phyloP scores from a whole-genome alignment of 176 grass and related monocot genomes.

The Triticum timopheevii region DNA sequence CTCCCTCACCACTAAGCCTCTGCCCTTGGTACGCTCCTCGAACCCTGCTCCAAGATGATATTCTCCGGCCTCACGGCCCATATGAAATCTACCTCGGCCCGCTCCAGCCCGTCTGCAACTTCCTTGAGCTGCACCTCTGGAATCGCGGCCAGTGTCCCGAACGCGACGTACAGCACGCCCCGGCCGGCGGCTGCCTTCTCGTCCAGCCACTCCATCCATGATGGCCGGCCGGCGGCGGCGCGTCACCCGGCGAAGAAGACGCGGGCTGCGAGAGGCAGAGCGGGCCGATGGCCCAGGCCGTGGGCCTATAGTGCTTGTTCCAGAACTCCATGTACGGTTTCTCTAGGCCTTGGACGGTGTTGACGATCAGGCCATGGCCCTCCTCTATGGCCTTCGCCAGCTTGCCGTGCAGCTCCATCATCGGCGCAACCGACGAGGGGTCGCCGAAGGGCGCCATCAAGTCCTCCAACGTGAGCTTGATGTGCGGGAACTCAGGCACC shows the following conservation, averaged over 20 bases:
- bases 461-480: constrained; percentile 50
- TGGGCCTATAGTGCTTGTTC: not conserved
- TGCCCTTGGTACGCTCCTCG: constrained; percentile 21
- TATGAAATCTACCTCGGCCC: constrained; percentile 43
- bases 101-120: constrained; percentile 41
- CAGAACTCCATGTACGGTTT: constrained; percentile 43
- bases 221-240: not conserved
- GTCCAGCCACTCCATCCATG: constrained; percentile 53
- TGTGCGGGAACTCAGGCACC: constrained; percentile 52
- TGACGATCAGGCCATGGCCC: constrained; percentile 36
- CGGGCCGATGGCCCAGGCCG: constrained; percentile 44
- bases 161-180: constrained; percentile 52
- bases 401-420: constrained; percentile 41
- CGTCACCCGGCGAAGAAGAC: too few relatives aligned
- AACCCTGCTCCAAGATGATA: constrained; percentile 28
- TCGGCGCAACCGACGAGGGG: constrained; percentile 29
- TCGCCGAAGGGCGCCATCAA: constrained; percentile 55
- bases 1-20: constrained; percentile 44
- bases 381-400: not conserved
- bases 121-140: constrained; percentile 38
- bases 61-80: constrained; percentile 42
- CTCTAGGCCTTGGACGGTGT: constrained; percentile 61
- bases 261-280: constrained; percentile 37
- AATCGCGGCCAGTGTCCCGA: constrained; percentile 42
- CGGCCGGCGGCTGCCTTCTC: constrained; percentile 16